Evolutionary conservation across 2,329 filamentous ascomycete genomes (phyloP).

Genomic region (Rhexocercosporidium sp.): DNA sequence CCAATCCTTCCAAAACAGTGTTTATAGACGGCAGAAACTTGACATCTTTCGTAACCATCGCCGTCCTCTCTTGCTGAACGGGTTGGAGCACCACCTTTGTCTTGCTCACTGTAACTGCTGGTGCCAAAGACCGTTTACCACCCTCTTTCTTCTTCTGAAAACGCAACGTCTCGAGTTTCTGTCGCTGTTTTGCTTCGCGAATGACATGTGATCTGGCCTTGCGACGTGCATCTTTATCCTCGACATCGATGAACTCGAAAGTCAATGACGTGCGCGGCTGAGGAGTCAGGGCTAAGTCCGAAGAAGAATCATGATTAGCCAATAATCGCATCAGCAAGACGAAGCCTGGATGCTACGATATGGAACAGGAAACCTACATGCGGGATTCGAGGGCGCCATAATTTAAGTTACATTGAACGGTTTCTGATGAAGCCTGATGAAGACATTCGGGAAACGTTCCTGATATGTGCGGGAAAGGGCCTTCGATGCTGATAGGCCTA

Average conservation of each 20-base stretch:
- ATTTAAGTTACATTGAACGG: background rate
- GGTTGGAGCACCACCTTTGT: background rate
- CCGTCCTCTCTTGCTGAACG: background rate
- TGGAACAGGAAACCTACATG: background rate
- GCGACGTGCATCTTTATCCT: slow-evolving; percentile 16
- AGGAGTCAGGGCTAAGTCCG: background rate
- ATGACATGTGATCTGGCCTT: slow-evolving; percentile 15
- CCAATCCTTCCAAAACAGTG: background rate
- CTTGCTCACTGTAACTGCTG: background rate
- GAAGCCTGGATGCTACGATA: background rate
- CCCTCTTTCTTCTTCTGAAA: slow-evolving; percentile 10
- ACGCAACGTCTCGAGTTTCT: slow-evolving; percentile 8
- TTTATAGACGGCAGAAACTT: background rate
- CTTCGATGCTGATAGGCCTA: background rate
- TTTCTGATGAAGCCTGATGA: background rate
- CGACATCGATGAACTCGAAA: slow-evolving; percentile 17
- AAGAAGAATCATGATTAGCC: slow-evolving; percentile 3
- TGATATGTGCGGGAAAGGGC: background rate
- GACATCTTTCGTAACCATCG: background rate
- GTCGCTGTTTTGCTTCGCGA: slow-evolving; percentile 11
- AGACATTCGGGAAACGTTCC: background rate
- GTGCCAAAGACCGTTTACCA: background rate
- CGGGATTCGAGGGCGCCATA: background rate
- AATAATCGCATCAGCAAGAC: background rate
- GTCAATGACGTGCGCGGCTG: background rate